Base-by-base conservation (phyloP, 768 basidiomycete genomes). In the Termitomyces sp. region DNA sequence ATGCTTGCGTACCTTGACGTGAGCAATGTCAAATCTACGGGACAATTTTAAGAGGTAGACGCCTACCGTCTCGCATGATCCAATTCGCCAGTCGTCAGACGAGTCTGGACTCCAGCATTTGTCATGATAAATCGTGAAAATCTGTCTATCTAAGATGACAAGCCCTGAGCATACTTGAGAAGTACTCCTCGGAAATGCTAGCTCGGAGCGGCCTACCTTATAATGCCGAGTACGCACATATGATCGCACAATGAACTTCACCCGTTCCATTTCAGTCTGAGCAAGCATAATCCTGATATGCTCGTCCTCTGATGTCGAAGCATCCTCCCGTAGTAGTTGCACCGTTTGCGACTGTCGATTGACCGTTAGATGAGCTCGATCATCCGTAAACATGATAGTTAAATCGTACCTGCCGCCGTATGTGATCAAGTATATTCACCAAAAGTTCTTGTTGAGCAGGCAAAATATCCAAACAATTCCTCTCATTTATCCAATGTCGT, bases 251-350 rank as follows among this genome's bases (percentile, higher is more conserved):
- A 96, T 82, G 66, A 94, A 98, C 71, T 94, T 95, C 63, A 93
- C 91, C 42, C 95, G 84, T 67, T 98, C 94, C 62, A 96, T 83
- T 71, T 98, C 94, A 0, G 92, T 95, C 71, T 95, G 92, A 0
- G 91, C 94, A 53, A 98, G 86, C 78, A 93, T 87, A 35, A 96
- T 90, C 62, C 92, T 78, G 58, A 94, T 89, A 64, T 98, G 94
- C 60, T 98, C 94, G 59, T 96, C 93, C 64, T 96, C 93, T 1
- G 88, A 91, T 2, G 91, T 87, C 38, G 84, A 81, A 0, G 91
- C 89, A 68, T 96, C 92, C 26, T 83, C 83, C 4, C 90, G 80
- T 31, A 97, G 72, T 48, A 81, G 74, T 66, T 83, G 91, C 37
- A 91, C 91, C 55, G 82, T 83, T 61, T 89, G 85, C 57, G 87